phyloP scores from a whole-genome alignment of 1,284 basidiomycete genomes.

The Melampsora abietis-canadensis region DNA sequence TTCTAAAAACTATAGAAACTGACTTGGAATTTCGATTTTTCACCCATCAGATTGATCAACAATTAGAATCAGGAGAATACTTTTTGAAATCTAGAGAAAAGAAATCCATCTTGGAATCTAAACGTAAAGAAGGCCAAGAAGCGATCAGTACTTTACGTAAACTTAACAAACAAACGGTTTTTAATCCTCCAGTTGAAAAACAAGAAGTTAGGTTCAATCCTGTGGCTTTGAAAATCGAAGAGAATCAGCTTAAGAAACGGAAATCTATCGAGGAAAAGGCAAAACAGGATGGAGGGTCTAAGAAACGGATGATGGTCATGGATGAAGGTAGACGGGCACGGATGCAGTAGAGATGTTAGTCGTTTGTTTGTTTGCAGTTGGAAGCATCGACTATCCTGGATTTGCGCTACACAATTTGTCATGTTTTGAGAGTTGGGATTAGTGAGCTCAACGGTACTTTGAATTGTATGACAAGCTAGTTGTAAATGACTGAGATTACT shows the following conservation, averaged over 20 bases:
- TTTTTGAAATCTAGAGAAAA: constrained; percentile 87
- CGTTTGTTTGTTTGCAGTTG: too few relatives aligned
- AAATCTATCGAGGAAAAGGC: background rate
- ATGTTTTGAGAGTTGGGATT: too few relatives aligned
- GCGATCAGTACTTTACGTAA: background rate
- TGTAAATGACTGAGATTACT: too few relatives aligned
- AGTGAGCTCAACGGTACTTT: too few relatives aligned
- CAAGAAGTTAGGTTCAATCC: background rate
- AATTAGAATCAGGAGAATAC: constrained; percentile 94
- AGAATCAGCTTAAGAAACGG: background rate
- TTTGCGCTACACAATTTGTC: too few relatives aligned
- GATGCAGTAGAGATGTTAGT: background rate
- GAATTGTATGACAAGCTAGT: too few relatives aligned
- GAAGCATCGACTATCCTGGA: too few relatives aligned
- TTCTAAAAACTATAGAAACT: too few relatives aligned
- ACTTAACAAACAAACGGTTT: background rate
- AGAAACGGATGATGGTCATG: constrained; percentile 3
- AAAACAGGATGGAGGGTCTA: background rate
- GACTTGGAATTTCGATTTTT: too few relatives aligned
- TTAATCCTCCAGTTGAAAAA: background rate
- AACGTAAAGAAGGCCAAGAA: background rate
- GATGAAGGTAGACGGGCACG: background rate
- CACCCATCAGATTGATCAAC: constrained; percentile 67
- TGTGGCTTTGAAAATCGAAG: background rate
- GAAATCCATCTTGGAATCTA: constrained; percentile 54